These are phyloP conservation scores for Talaromyces sp. DNA, from an alignment of 2,329 filamentous ascomycete species.

Conservation along the genomic window DNA sequence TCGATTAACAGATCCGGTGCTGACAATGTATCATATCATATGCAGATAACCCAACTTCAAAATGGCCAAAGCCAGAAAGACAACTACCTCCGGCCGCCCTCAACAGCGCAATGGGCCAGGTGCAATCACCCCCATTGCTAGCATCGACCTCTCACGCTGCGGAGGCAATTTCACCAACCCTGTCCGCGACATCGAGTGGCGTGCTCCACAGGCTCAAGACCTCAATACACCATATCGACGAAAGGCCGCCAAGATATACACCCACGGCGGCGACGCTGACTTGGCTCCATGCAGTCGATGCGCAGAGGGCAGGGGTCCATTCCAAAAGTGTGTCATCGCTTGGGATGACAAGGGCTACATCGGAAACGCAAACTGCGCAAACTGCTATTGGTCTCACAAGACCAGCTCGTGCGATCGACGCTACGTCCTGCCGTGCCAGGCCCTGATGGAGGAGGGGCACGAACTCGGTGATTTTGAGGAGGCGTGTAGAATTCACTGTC, in stretches of 20 bases:
- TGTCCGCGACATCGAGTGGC: slow-evolving; percentile 1
- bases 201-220: not conserved
- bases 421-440: not conserved
- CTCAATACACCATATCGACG: not conserved
- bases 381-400: slow-evolving; percentile 5
- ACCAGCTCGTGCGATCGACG: not conserved
- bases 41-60: too few species aligned
- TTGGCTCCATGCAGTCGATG: not conserved
- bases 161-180: not conserved
- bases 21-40: not conserved
- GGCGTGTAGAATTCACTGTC: not conserved
- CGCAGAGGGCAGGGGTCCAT: not conserved
- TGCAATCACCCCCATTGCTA: not conserved
- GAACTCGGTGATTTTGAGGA: not conserved
- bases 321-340: not conserved
- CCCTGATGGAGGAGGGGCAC: not conserved
- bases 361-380: not conserved
- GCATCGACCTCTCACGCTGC: not conserved
- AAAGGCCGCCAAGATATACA: slow-evolving; percentile 1
- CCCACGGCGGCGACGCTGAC: not conserved
- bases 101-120: not conserved
- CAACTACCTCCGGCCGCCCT: not conserved
- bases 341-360: not conserved
- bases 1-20: not conserved
- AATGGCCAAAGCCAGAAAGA: not conserved